Evolutionary conservation across 2,329 filamentous ascomycete genomes (phyloP).

Genomic region (Sporothrix brunneoviolacea): DNA sequence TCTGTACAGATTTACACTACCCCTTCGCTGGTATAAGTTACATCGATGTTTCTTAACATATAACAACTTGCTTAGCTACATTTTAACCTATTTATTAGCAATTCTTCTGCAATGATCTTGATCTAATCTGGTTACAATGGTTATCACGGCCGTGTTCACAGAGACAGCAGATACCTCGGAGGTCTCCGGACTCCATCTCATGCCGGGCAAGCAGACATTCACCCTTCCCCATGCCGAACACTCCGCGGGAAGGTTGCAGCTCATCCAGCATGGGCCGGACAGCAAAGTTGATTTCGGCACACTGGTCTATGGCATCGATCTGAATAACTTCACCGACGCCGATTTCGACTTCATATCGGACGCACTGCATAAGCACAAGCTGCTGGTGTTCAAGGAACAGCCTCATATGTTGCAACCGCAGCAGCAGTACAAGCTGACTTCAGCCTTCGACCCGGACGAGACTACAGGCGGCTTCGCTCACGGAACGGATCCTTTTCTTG

Average conservation of each 20-base stretch:
- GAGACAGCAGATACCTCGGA: slow-evolving; percentile 20
- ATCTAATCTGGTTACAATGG: slow-evolving; percentile 15
- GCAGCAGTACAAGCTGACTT: slow-evolving; percentile 30
- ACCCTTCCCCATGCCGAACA: slow-evolving; percentile 23
- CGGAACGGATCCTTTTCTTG: slow-evolving; percentile 29
- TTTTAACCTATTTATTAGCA: too few relatives aligned
- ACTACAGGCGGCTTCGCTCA: slow-evolving; percentile 32
- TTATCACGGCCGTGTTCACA: slow-evolving; percentile 20
- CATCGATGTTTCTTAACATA: too few relatives aligned
- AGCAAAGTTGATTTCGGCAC: slow-evolving; percentile 31
- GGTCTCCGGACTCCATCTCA: slow-evolving; percentile 15
- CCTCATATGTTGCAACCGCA: slow-evolving; percentile 28
- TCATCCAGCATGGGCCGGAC: slow-evolving; percentile 21
- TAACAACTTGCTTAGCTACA: too few relatives aligned
- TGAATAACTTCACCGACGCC: slow-evolving; percentile 29
- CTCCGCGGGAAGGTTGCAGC: slow-evolving; percentile 21
- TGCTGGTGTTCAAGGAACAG: slow-evolving; percentile 33
- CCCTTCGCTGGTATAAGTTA: too few relatives aligned
- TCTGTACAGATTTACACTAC: background rate
- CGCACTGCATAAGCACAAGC: slow-evolving; percentile 29
- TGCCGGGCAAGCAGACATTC: slow-evolving; percentile 17
- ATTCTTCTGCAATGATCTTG: background rate
- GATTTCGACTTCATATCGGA: slow-evolving; percentile 28
- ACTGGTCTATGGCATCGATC: slow-evolving; percentile 29
- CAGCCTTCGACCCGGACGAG: slow-evolving; percentile 29